These are phyloP conservation scores for Nakazawaea pomicola DNA, from an alignment of 805 yeast species.

Conservation along the genomic window DNA sequence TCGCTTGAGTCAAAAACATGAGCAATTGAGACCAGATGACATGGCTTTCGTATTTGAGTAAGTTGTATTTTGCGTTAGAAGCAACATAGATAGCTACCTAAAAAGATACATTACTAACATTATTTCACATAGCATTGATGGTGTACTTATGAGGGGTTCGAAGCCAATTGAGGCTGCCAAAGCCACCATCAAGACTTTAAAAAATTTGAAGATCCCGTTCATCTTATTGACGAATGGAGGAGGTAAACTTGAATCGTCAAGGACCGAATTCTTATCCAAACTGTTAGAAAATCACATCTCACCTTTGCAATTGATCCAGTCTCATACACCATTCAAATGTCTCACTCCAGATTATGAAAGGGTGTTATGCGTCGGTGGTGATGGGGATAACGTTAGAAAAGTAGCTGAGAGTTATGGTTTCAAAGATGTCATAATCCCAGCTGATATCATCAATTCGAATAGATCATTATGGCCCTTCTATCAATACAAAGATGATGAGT, in stretches of 20 bases:
- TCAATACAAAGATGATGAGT: constrained; percentile 40
- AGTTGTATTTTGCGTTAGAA: constrained; percentile 26
- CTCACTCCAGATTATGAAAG: constrained; percentile 48
- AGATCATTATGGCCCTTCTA: constrained; percentile 69
- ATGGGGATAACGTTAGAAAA: constrained; percentile 56
- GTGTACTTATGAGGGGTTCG: constrained; percentile 76
- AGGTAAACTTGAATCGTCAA: constrained; percentile 61
- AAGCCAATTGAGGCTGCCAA: constrained; percentile 62
- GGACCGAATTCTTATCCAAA: constrained; percentile 49
- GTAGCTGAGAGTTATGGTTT: constrained; percentile 81
- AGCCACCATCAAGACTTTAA: constrained; percentile 51
- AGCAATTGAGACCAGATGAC: constrained; percentile 13
- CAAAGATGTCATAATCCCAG: constrained; percentile 63
- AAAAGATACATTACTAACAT: no score
- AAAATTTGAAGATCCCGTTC: constrained; percentile 59
- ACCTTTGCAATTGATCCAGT: constrained; percentile 68
- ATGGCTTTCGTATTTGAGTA: constrained; percentile 31
- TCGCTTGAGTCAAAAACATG: neutral
- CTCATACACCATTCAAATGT: constrained; percentile 81
- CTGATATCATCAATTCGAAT: constrained; percentile 59
- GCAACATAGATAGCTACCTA: no score
- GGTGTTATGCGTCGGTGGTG: constrained; percentile 84
- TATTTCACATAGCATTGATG: constrained; percentile 82
- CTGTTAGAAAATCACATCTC: constrained; percentile 41
- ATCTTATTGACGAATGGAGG: constrained; percentile 91